phyloP scores from a whole-genome alignment of 1,284 basidiomycete species.

The Exsudoporus floridanus region DNA sequence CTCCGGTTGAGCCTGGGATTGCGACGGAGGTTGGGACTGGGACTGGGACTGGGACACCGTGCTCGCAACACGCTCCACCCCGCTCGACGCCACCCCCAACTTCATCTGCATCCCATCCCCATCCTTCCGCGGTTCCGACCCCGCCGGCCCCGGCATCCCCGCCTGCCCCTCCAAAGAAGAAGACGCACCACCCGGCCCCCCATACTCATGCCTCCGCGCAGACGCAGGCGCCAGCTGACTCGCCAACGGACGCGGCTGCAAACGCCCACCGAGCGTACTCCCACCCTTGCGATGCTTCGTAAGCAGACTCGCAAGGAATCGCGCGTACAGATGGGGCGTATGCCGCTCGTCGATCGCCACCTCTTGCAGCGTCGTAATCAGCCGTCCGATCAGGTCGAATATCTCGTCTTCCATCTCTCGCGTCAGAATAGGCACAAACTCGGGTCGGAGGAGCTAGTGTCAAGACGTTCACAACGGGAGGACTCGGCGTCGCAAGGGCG shows the following conservation, averaged over 20 bases:
- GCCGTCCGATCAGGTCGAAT: constrained; percentile 64
- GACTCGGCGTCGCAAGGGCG: no score
- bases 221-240: constrained; percentile 21
- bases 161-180: background rate
- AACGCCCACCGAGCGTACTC: constrained; percentile 35
- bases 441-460: constrained; percentile 74
- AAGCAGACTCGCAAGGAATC: constrained; percentile 70
- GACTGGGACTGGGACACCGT: constrained; percentile 23
- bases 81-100: background rate
- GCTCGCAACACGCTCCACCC: background rate
- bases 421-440: constrained; percentile 60
- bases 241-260: constrained; percentile 29
- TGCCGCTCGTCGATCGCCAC: constrained; percentile 81
- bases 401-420: constrained; percentile 63
- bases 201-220: constrained; percentile 8
- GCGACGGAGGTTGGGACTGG: no score
- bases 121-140: constrained; percentile 12
- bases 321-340: constrained; percentile 76
- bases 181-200: constrained; percentile 6
- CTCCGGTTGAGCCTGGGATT: no score
- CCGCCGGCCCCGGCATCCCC: constrained; percentile 6
- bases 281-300: constrained; percentile 67
- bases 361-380: constrained; percentile 72
- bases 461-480: no score
- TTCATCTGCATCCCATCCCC: constrained; percentile 24